Evolutionary conservation across 2,329 filamentous ascomycete species (phyloP).

Genomic region (Pestalotiopsis sp.): DNA sequence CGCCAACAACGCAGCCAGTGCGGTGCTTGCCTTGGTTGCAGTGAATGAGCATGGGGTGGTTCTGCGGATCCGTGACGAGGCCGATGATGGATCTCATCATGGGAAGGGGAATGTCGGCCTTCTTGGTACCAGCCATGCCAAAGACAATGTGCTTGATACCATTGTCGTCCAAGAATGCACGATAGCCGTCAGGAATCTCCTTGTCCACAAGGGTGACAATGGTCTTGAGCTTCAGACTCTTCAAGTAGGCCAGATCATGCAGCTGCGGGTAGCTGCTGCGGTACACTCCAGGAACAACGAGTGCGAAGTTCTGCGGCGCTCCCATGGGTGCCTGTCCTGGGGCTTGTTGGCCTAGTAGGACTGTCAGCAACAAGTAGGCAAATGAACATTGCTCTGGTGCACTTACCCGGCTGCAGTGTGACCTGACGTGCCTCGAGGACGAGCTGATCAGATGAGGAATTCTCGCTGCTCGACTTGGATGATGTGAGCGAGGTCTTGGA

Average conservation of each 20-base stretch:
- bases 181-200: conserved; percentile 55
- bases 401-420: not conserved
- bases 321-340: not conserved
- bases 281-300: conserved; percentile 75
- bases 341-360: not conserved
- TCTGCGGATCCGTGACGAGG: conserved; percentile 70
- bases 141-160: conserved; percentile 75
- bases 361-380: not conserved
- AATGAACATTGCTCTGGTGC: not conserved
- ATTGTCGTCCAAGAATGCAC: conserved; percentile 65
- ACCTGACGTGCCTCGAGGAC: not conserved
- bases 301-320: conserved; percentile 72
- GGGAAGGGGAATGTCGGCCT: conserved; percentile 65
- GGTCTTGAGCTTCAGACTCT: conserved; percentile 71
- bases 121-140: conserved; percentile 87
- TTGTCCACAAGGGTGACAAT: conserved; percentile 73
- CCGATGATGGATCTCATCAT: conserved; percentile 73
- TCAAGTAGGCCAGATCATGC: conserved; percentile 72
- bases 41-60: conserved; percentile 83
- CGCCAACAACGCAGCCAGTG: conserved; percentile 85
- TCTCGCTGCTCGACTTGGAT: not conserved
- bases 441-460: not conserved
- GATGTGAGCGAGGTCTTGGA: not conserved
- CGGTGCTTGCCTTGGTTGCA: conserved; percentile 95
- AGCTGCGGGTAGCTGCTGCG: conserved; percentile 78